Base-by-base conservation (phyloP, 2,329 filamentous ascomycete genomes). In the Talaromyces islandicus region DNA sequence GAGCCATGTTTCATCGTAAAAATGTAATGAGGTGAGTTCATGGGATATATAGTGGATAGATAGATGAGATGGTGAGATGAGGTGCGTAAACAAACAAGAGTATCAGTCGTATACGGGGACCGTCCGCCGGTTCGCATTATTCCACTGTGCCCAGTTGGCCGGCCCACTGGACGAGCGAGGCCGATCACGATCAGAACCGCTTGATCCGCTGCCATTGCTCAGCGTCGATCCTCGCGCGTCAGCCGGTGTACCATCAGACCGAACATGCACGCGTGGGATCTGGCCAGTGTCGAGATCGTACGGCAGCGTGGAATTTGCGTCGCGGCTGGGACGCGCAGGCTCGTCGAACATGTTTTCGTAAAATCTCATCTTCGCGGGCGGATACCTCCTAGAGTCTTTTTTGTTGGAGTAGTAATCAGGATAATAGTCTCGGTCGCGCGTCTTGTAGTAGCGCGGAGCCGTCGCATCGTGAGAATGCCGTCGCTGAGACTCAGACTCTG, bases 401-500 rank as follows among this genome's bases (percentile, higher is more conserved):
- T 41, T n/a, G 10, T 29, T 53, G 19, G 19, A 43, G 7, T 38
- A 41, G 17, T 50, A 56, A 2, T 27, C 21, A 14, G 53, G 35
- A n/a, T n/a, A n/a, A 11, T 30, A 43, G 17, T 46, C 21, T 7
- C 41, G 19, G 14, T 64, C 60, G 29, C 43, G 52, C 3, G 24
- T 3, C 24, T 56, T 58, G 7, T 59, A 51, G 19, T 63, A 9
- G 62, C 57, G 3, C 27, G 55, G 27, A 11, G 54, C 43, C 7
- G 60, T 53, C 6, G 56, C 60, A 25, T 76, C 74, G 51, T 76
- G 74, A 3, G 71, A 75, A 62, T 74, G 73, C 5, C 72, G 71
- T 25, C 73, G 70, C n/a, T 41, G 30, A 4, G 68, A 63, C 25
- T 68, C 63, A 4, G 68, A 64, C 24, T 68, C 64, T 19, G 64